A percentile compares a stretch with the other conserved stretches of the same genome.
These are phyloP conservation scores for Capsicum pubescens DNA, from an alignment of 257 asterid species.

Conservation along the genomic window DNA sequence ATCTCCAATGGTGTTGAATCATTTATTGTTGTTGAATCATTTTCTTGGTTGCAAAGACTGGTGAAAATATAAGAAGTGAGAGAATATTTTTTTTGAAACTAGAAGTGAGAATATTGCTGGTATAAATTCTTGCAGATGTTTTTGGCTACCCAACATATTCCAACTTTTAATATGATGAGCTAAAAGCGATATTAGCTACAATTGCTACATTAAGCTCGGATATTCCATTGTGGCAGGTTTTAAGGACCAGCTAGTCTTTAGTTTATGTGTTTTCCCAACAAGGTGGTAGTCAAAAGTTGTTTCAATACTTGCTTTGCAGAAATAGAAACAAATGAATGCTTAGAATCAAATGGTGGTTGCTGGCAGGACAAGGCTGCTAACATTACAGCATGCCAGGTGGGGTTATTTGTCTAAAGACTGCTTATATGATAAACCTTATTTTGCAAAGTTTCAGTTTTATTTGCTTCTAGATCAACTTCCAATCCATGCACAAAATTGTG, in stretches of 20 bases:
- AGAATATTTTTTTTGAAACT: neutral
- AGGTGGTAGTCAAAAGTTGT: conserved; percentile 24
- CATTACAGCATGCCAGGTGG: conserved; percentile 90
- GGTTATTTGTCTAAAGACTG: neutral
- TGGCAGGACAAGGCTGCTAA: conserved; percentile 86
- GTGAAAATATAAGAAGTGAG: conserved; percentile 6
- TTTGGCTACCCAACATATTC: neutral
- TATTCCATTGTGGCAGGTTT: neutral
- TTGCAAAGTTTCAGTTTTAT: neutral
- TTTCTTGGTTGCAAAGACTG: conserved; percentile 11
- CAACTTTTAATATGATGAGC: neutral
- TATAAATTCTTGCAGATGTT: conserved; percentile 8
- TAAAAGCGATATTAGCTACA: neutral
- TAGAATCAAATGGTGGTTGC: conserved; percentile 90
- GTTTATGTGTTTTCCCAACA: neutral
- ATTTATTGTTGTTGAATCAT: neutral
- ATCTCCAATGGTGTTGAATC: conserved; percentile 12
- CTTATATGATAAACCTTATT: neutral
- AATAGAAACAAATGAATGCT: conserved; percentile 87
- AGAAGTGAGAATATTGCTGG: neutral
- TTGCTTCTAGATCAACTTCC: neutral
- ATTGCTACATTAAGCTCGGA: neutral
- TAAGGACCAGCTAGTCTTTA: neutral
- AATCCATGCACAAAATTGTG: conserved; percentile 9
- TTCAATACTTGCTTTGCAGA: conserved; percentile 50